Base-by-base conservation (phyloP, 2,329 filamentous ascomycete species). In the Aaosphaeria pasadenensis region DNA sequence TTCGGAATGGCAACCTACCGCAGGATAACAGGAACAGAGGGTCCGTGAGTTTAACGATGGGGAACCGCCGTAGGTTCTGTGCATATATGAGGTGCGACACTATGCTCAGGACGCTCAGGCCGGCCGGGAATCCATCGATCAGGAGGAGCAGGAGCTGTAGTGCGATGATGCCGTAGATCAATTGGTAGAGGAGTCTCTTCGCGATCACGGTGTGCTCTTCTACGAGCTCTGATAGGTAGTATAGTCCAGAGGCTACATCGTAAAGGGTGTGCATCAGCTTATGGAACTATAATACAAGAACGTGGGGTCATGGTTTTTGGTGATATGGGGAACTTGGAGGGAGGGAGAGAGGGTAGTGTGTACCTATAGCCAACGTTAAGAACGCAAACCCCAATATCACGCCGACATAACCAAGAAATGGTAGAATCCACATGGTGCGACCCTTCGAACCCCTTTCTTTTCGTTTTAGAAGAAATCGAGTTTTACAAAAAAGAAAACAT, bases 141-240 rank as follows among this genome's bases (percentile, higher is more conserved):
- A 94, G 53, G 64, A 84, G 85, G 7, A 97, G 84, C 4, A 92
- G 73, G 7, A 84, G 52, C 69, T 96, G 92, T 5, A 91, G 68
- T 30, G 63, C 80, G 52, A 96, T 86, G 55, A 96, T 84, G 53
- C 74, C 76, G 74, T 96, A 96, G 62, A 97, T 96, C 47, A 97
- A 78, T 39, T 84, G 85, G 32, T 82, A 87, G 45, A 99, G 79
- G n/a, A 96, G 77, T 48, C 87, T 89, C 69, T 95, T 95, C 9
- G 91, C 88, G 53, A 95, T 74, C 7, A 97, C 92, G 4, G 92
- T 96, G 68, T 99, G 92, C 71, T 99, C 94, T 74, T 99, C 94
- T 52, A 99, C 94, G 11, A 97, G 85, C 71, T 99, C 94, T 28
- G 92, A 96, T 46, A 99, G 86, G 71, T 99, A 99, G 76, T 99